Percentiles rank a stretch among this genome's conserved stretches.
Conservation (phyloP, 1,139 yeast genomes). For the Kurtzmaniella natalensis region DNA sequence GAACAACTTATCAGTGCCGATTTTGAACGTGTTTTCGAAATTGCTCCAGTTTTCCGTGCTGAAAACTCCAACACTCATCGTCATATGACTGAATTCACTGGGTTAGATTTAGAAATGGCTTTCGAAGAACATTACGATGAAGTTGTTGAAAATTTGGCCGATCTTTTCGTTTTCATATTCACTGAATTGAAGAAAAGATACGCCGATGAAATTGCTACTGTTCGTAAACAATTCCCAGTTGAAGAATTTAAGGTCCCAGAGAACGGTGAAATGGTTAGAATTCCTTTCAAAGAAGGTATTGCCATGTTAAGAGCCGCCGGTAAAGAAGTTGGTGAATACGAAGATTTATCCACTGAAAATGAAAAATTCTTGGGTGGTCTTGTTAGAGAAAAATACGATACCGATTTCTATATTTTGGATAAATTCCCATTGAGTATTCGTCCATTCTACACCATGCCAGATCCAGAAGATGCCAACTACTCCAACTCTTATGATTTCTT, state of each 20-base stretch:
- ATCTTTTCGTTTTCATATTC: slow-evolving; percentile 85
- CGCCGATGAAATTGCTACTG: slow-evolving; percentile 79
- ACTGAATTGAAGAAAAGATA: slow-evolving; percentile 75
- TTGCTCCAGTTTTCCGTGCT: slow-evolving; percentile 98
- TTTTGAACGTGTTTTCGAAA: slow-evolving; percentile 91
- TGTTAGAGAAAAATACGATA: slow-evolving; percentile 89
- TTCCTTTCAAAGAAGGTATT: slow-evolving; percentile 89
- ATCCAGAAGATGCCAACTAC: slow-evolving; percentile 82
- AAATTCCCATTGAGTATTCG: slow-evolving; percentile 95
- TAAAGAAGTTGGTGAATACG: slow-evolving; percentile 77
- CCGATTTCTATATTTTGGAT: slow-evolving; percentile 96
- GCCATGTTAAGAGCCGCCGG: slow-evolving; percentile 79
- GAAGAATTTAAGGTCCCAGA: slow-evolving; percentile 94
- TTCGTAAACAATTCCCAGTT: slow-evolving; percentile 93
- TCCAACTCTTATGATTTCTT: slow-evolving; percentile 97
- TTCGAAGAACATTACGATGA: slow-evolving; percentile 98
- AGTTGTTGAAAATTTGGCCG: slow-evolving; percentile 78
- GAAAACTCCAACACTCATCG: slow-evolving; percentile 98
- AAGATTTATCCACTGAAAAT: slow-evolving; percentile 89
- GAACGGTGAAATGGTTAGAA: slow-evolving; percentile 84
- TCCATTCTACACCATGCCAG: slow-evolving; percentile 99
- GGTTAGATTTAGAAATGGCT: slow-evolving; percentile 96
- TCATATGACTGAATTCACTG: slow-evolving; percentile 98
- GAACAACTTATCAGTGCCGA: slow-evolving; percentile 98
- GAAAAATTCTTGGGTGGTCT: slow-evolving; percentile 89